Evolutionary conservation across 441 rosid genomes (phyloP), one percentile per base, ranked within the genome.

Genomic region (Erodium trifolium): DNA sequence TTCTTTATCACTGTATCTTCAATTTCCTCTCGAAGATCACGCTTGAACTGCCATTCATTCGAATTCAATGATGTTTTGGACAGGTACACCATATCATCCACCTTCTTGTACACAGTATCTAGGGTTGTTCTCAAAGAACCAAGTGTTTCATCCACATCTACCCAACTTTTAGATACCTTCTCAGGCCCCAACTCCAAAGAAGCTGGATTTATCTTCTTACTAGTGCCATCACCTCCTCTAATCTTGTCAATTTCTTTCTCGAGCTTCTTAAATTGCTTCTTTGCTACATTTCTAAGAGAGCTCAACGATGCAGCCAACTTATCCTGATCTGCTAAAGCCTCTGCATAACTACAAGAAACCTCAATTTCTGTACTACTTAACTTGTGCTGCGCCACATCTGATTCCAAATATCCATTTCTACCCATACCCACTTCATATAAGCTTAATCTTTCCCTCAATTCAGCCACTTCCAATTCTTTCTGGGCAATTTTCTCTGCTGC

Each of bases 391-490:
- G 70, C 41, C 35, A 64, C 14, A 31, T 55, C 63, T 60, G 68
- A 57, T 17, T 65, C 71, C 5, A 18, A 35, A 5, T 68, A 57
- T 62, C 71, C 82, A 64, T 72, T 77, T 37, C 71, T 84, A 66
- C 78, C 77, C n/a, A 70, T 71, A 27, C 78, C 81, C 69, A 72
- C 73, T 31, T 68, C 78, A 74, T 79, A 79, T 41, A 75, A 72
- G 63, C 35, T 72, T 69, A 84, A 29, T 0, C 71, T 71, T 76
- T 85, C 88, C 82, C 72, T 83, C 70, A 87, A 68, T 66, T 72
- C 76, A 5, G 76, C 82, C 76, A 94, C 69, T 74, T 94, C 97
- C 71, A 78, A 68, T 17, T 92, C 96, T 76, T 87, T 87, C 79
- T 72, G 34, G 69, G 85, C 83, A 57, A 88, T 83, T 83, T 80